Evolutionary conservation across 169 alveolate genomes (phyloP).

Genomic region (Cryptosporidium tyzzeri): DNA sequence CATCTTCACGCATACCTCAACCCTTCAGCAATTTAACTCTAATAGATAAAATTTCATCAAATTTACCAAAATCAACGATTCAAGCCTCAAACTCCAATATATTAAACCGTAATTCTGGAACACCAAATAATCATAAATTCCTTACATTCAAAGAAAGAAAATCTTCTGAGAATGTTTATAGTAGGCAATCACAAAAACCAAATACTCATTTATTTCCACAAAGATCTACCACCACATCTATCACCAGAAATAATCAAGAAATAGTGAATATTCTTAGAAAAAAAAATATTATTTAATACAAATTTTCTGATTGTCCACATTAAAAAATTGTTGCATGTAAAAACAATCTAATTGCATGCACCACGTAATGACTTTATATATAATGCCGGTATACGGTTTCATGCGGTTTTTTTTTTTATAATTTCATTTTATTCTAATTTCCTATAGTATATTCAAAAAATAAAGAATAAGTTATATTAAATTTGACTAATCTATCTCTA

Average conservation of each 20-base stretch:
- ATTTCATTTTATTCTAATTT: background rate
- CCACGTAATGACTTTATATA: background rate
- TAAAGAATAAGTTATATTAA: background rate
- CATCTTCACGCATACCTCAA: background rate
- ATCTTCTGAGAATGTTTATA: background rate
- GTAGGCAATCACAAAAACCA: background rate
- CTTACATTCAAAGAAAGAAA: slow-evolving; percentile 28
- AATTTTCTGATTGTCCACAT: background rate
- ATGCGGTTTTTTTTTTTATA: background rate
- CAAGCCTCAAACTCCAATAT: background rate
- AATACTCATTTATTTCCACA: background rate
- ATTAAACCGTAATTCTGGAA: background rate
- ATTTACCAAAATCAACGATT: background rate
- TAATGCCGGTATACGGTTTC: background rate
- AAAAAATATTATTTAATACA: slow-evolving; percentile 5
- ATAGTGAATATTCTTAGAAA: slow-evolving; percentile 30
- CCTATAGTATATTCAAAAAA: background rate
- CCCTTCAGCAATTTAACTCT: background rate
- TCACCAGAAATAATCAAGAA: slow-evolving; percentile 29
- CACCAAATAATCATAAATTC: background rate
- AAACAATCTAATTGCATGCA: background rate
- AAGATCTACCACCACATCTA: slow-evolving; percentile 33
- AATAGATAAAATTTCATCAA: slow-evolving; percentile 1
- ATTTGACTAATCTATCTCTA: slow-evolving; percentile 6
- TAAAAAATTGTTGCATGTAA: background rate